Evolutionary conservation across 1,284 basidiomycete species (phyloP), one percentile per base, ranked within the genome.

Genomic region (Kalmanozyma brasiliensis): DNA sequence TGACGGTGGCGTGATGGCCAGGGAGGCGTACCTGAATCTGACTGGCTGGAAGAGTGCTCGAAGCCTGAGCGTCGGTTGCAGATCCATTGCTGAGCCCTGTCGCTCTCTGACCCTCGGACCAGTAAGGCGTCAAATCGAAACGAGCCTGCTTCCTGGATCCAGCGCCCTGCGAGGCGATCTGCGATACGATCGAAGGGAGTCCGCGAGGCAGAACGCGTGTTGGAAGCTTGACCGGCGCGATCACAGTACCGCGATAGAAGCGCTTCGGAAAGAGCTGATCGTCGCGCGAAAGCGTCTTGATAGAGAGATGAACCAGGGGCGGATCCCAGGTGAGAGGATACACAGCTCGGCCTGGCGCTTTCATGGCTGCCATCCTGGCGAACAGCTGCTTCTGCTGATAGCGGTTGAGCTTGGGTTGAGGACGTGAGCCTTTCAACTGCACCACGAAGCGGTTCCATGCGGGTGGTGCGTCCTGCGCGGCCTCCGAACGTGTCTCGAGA

Each of bases 241-340:
- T 74, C 14, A 75, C 68, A 29, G 45, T 67, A 11, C 76, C 77
- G 13, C 59, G 70, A 9, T 66, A 59, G 60, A 53, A 78, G n/a
- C 68, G 67, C 33, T 76, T 79, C 8, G 73, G 64, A 43, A 77
- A 76, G 47, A 79, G 68, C 43, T 70, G 70, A 38, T 77, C 77
- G 42, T 79, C 75, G 17, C 73, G 49, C 3, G 60, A 74, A 11
- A 79, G 55, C 10, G 75, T 79, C 58, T 69, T 64, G 44, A 67
- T 60, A 23, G 73, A 60, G 17, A 78, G 56, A 16, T 55, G 49
- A 1, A 52, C 32, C 20, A 77, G 49, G 11, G 77, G 74, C 17
- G 77, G 76, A 4, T 75, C 73, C 77, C 77, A 79, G 2, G 77
- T 72, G 8, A 77, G 62, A 1, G 67, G 49, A 23, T 73, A 66